phyloP scores from a whole-genome alignment of 257 asterid genomes.

The Parsonsia alboflavescens region DNA sequence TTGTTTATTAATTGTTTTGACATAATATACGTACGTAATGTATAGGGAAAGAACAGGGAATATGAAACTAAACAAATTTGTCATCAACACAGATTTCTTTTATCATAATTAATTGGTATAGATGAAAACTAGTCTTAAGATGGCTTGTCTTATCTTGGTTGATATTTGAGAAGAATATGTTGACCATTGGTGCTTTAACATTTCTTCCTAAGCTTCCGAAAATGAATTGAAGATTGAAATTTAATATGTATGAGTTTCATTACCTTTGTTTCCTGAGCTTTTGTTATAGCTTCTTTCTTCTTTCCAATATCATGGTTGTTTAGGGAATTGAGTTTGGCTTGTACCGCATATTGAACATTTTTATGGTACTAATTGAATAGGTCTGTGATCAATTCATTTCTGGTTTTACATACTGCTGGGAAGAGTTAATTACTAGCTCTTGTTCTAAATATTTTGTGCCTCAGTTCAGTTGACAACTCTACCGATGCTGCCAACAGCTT shows the following conservation, averaged over 20 bases:
- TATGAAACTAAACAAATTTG: too few relatives aligned
- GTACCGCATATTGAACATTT: neutral
- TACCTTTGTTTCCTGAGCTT: neutral
- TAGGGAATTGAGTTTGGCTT: neutral
- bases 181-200: neutral
- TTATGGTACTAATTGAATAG: conserved; percentile 22
- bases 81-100: too few relatives aligned
- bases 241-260: neutral
- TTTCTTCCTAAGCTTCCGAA: neutral
- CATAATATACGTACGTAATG: too few relatives aligned
- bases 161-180: neutral
- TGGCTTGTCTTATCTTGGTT: neutral
- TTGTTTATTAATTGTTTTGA: too few relatives aligned
- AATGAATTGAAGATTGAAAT: neutral
- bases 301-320: neutral
- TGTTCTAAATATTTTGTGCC: conserved; percentile 26
- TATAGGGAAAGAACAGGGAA: too few relatives aligned
- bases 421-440: conserved; percentile 37
- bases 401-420: conserved; percentile 80
- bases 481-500: conserved; percentile 8
- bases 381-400: conserved; percentile 44
- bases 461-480: conserved; percentile 10
- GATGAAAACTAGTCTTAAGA: neutral
- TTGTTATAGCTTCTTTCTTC: neutral
- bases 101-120: neutral